Evolutionary conservation across 768 basidiomycete species (phyloP).

Genomic region (Leucogyrophana mollusca): DNA sequence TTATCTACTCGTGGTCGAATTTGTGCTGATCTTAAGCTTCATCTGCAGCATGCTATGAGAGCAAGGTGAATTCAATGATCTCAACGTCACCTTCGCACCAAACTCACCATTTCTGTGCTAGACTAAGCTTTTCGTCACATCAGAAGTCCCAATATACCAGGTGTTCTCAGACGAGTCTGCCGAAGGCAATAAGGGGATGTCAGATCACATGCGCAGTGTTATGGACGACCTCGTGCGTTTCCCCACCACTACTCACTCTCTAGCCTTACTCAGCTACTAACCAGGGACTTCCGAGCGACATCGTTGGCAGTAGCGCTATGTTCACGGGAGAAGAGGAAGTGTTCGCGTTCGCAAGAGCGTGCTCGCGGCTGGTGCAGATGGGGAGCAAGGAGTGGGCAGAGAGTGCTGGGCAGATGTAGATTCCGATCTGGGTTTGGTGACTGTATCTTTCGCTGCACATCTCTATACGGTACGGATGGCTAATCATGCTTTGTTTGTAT

Average conservation of each 20-base stretch:
- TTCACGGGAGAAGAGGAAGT: slow-evolving; percentile 97
- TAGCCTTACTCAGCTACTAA: neutral
- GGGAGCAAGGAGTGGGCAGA: slow-evolving; percentile 86
- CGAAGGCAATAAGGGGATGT: slow-evolving; percentile 41
- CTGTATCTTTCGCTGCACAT: no score
- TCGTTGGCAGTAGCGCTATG: slow-evolving; percentile 82
- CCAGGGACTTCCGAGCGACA: slow-evolving; percentile 75
- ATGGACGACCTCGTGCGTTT: slow-evolving; percentile 90
- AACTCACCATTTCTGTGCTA: slow-evolving; percentile 24
- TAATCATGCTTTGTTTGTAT: no score
- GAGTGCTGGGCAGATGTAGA: slow-evolving; percentile 27
- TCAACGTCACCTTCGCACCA: neutral
- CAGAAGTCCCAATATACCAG: slow-evolving; percentile 87
- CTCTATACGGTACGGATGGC: no score
- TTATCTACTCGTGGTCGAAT: slow-evolving; percentile 1
- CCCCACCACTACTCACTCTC: slow-evolving; percentile 5
- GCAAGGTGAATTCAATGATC: slow-evolving; percentile 50
- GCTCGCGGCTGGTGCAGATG: slow-evolving; percentile 85
- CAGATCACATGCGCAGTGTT: slow-evolving; percentile 86
- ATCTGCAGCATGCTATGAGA: slow-evolving; percentile 81
- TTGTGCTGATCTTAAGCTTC: neutral
- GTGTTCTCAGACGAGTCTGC: slow-evolving; percentile 78
- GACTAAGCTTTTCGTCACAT: slow-evolving; percentile 91
- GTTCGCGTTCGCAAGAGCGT: slow-evolving; percentile 95
- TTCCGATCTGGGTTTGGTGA: no score